Evolutionary conservation across 495 filamentous ascomycete genomes (phyloP), one percentile per base, ranked within the genome.

Genomic region (Aspergillus panamensis): DNA sequence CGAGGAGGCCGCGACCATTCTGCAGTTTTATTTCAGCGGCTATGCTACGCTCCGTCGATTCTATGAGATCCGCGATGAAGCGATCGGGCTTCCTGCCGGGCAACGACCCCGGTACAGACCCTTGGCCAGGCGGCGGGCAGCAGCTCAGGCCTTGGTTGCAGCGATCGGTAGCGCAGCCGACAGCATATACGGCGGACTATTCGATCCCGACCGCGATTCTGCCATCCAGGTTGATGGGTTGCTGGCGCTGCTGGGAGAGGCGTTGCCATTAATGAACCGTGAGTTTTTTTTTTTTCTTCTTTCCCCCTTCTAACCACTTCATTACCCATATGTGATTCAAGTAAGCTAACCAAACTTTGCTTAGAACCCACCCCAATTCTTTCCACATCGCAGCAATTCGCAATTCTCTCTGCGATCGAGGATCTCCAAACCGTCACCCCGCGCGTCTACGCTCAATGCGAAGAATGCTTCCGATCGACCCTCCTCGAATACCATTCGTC

Each of bases 1-100:
- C 67, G 74, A 82, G 35, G 87, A 91, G 62, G 91, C 89, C 9
- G 92, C 92, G 20, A 79, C 84, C 54, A 83, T 94, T 9, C 77
- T 97, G 2, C 88, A 89, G 48, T 87, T 83, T 58, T 85, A 90
- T 66, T 82, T 96, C n/a, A 91, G 87, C 66, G 92, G 92, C 33
- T 97, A 96, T 63, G 92, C 91, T 33, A 92, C 88, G 0, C 77
- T 97, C 6, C 84, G 92, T 14, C 86, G 86, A 60, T 96, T 92
- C 73, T 97, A 95, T 69, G 87, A 92, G 61, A 81, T 90, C 39
- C 84, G 92, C 47, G 92, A 97, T 60, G 80, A 86, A 58, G 79
- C 81, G 10, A 56, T 82, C 1, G 60, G 62, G 19, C 59, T 73
- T 6, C 30, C 68, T 48, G 64, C 73, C 9, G 76, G 76, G n/a